Conservation (phyloP, 2,329 filamentous ascomycete species). For the Bipolaris zeicola region DNA sequence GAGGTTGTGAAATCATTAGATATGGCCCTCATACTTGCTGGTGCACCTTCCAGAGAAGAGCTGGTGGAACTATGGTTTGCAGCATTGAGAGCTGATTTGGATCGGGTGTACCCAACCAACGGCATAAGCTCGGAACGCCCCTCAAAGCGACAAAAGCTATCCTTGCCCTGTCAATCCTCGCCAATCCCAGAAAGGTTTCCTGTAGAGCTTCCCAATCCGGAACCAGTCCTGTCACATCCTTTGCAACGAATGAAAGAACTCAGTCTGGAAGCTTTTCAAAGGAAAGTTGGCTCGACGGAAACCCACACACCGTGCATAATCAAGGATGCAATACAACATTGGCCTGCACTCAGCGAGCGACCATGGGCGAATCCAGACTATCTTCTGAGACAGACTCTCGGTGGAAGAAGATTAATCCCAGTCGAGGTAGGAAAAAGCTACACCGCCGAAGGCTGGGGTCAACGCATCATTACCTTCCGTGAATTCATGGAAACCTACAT, state of each 20-base stretch:
- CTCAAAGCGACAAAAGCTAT: constrained; percentile 26
- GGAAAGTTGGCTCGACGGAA: constrained; percentile 23
- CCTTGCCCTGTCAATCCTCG: neutral
- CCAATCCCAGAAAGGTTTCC: constrained; percentile 26
- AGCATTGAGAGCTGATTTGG: constrained; percentile 49
- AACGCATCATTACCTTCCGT: constrained; percentile 76
- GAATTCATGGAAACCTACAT: constrained; percentile 72
- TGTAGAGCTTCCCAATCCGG: neutral
- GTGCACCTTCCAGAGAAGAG: constrained; percentile 34
- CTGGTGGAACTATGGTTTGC: constrained; percentile 57
- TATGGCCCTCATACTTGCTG: constrained; percentile 75
- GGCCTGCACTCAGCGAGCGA: constrained; percentile 74
- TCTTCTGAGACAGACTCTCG: constrained; percentile 74
- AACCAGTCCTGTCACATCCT: constrained; percentile 23
- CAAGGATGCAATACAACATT: constrained; percentile 66
- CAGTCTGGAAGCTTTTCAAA: constrained; percentile 38
- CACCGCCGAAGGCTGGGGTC: constrained; percentile 82
- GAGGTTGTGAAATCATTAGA: constrained; percentile 71
- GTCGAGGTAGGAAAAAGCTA: constrained; percentile 88
- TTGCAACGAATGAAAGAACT: constrained; percentile 28
- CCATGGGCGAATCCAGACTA: constrained; percentile 78
- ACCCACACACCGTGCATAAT: constrained; percentile 68
- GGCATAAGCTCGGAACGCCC: constrained; percentile 12
- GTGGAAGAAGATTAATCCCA: constrained; percentile 79
- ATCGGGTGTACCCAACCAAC: neutral